Conservation (phyloP, 306 rosid species). For the Trichosanthes truncata region DNA sequence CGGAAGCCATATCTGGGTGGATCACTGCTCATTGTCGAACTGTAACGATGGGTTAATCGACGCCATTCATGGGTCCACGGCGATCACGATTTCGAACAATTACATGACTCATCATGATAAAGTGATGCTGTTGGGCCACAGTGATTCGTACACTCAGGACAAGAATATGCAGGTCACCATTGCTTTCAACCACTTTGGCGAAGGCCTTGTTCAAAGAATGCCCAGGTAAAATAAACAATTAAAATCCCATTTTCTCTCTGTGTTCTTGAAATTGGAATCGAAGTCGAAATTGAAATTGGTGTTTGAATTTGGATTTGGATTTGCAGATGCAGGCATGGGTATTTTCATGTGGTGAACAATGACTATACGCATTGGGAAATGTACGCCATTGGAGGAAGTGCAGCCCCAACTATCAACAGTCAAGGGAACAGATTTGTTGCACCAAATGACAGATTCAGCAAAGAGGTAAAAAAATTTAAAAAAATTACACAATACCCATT, state of each 20-base stretch:
- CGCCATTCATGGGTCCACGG: slow-evolving; percentile 80
- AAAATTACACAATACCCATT: neutral
- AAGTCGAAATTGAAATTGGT: neutral
- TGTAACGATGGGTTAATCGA: slow-evolving; percentile 76
- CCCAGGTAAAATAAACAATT: slow-evolving; percentile 50
- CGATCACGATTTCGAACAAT: slow-evolving; percentile 85
- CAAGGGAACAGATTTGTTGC: slow-evolving; percentile 92
- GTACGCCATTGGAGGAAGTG: slow-evolving; percentile 99
- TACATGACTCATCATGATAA: slow-evolving; percentile 96
- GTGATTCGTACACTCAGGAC: slow-evolving; percentile 74
- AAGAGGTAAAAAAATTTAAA: slow-evolving; percentile 71
- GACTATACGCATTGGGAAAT: slow-evolving; percentile 99
- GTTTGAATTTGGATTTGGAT: slow-evolving; percentile 1
- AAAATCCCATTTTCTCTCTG: neutral
- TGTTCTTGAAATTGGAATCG: neutral
- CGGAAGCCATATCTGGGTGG: slow-evolving; percentile 91
- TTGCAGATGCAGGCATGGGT: slow-evolving; percentile 89
- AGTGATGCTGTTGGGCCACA: slow-evolving; percentile 89
- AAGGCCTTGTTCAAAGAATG: slow-evolving; percentile 95
- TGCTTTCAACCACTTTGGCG: slow-evolving; percentile 94
- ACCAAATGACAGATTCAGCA: slow-evolving; percentile 68
- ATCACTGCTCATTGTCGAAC: slow-evolving; percentile 79
- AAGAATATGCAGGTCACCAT: slow-evolving; percentile 91
- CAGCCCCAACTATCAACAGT: slow-evolving; percentile 84
- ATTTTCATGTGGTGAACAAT: slow-evolving; percentile 97